Percentiles rank a stretch among this genome's conserved stretches.
These are phyloP conservation scores for Phaffomyces opuntiae DNA, from an alignment of 805 yeast species.

Conservation along the genomic window DNA sequence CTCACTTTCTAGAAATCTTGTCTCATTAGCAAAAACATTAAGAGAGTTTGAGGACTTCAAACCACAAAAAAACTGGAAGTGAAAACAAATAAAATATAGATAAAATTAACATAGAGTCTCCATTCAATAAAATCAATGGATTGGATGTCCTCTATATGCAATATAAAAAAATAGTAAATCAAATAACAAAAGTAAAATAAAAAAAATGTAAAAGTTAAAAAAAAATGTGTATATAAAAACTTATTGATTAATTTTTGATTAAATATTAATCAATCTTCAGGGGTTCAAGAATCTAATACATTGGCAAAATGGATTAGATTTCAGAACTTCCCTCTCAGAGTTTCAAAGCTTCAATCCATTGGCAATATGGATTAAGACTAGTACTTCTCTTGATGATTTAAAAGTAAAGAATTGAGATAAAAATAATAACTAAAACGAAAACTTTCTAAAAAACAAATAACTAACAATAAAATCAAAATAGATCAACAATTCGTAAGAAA, in stretches of 20 bases:
- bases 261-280: background rate
- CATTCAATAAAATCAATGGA: too few relatives aligned
- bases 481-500: background rate
- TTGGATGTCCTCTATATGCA: too few relatives aligned
- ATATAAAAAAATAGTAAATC: too few relatives aligned
- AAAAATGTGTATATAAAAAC: background rate
- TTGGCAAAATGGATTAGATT: slow-evolving; percentile 13
- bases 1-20: too few relatives aligned
- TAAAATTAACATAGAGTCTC: too few relatives aligned
- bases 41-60: too few relatives aligned
- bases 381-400: slow-evolving; percentile 3
- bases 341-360: slow-evolving; percentile 1
- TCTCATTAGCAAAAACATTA: too few relatives aligned
- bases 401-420: background rate
- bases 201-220: background rate
- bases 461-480: background rate
- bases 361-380: slow-evolving; percentile 7
- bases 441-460: background rate
- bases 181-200: background rate
- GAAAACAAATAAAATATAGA: too few relatives aligned
- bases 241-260: background rate
- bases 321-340: slow-evolving; percentile 3
- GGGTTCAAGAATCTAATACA: slow-evolving; percentile 8
- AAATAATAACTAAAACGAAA: background rate
- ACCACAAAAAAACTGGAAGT: too few relatives aligned